Evolutionary conservation across 2,329 filamentous ascomycete genomes (phyloP).

Genomic region (Annulohypoxylon truncatum): DNA sequence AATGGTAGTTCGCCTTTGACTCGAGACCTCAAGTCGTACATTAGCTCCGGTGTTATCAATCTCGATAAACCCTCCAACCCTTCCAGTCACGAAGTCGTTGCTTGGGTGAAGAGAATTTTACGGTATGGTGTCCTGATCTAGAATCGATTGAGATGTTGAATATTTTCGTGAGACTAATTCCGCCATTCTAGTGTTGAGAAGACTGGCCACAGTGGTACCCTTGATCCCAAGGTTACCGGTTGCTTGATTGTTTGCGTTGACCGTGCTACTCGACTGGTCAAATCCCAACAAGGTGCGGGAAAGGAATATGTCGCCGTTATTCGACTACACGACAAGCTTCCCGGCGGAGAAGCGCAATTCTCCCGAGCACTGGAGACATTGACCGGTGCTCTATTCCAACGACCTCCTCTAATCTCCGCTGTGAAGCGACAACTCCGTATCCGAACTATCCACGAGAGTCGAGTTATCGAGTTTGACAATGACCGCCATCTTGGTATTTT

Average conservation of each 20-base stretch:
- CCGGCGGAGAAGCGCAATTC: conserved; percentile 92
- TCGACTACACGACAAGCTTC: conserved; percentile 93
- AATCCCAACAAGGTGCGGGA: conserved; percentile 98
- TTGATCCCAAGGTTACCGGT: conserved; percentile 97
- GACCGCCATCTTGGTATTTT: conserved; percentile 97
- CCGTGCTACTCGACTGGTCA: conserved; percentile 95
- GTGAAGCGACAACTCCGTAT: conserved; percentile 99
- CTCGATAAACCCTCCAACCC: conserved; percentile 98
- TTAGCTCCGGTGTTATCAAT: conserved; percentile 98
- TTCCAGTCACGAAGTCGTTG: conserved; percentile 97
- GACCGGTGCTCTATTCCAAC: conserved; percentile 96
- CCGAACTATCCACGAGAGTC: conserved; percentile 97
- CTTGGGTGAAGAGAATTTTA: conserved; percentile 98
- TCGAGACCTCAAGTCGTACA: conserved; percentile 96
- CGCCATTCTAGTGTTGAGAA: conserved; percentile 78
- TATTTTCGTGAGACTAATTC: conserved; percentile 23
- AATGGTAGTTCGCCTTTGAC: conserved; percentile 91
- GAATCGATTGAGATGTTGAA: not conserved
- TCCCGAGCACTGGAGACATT: conserved; percentile 93
- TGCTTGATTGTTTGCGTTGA: conserved; percentile 87
- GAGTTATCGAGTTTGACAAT: conserved; percentile 97
- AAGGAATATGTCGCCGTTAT: conserved; percentile 99
- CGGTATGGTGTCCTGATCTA: conserved; percentile 65
- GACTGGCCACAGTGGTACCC: conserved; percentile 97
- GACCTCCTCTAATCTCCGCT: conserved; percentile 95